Evolutionary conservation across 176 grass and related monocot genomes (phyloP).

Genomic region (Oryza glumipatula): DNA sequence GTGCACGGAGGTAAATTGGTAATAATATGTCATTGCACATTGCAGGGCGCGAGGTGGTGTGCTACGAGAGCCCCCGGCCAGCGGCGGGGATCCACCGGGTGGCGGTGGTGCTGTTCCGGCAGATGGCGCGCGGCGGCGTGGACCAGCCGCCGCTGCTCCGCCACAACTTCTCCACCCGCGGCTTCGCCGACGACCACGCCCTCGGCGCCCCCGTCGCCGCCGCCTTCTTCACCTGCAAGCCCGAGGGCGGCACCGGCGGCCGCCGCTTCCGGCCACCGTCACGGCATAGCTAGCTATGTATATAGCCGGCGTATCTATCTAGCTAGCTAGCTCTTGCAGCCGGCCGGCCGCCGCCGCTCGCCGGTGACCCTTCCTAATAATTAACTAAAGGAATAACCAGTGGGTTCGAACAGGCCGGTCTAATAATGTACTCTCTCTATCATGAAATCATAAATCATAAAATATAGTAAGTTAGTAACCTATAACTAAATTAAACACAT

Average conservation of each 20-base stretch:
- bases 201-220: constrained; percentile 50
- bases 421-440: too few relatives aligned
- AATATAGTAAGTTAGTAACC: too few relatives aligned
- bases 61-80: constrained; percentile 59
- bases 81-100: constrained; percentile 59
- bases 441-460: too few relatives aligned
- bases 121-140: constrained; percentile 34
- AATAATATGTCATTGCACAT: too few relatives aligned
- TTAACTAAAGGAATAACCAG: too few relatives aligned
- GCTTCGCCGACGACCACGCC: constrained; percentile 41
- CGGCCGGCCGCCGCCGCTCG: too few relatives aligned
- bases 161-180: constrained; percentile 52
- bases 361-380: too few relatives aligned
- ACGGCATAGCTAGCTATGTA: background rate
- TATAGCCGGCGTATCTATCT: too few relatives aligned
- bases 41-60: constrained; percentile 51
- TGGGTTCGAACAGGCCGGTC: too few relatives aligned
- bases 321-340: too few relatives aligned
- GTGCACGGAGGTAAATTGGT: too few relatives aligned
- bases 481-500: too few relatives aligned
- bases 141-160: constrained; percentile 39
- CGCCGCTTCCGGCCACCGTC: constrained; percentile 1
- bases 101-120: constrained; percentile 53
- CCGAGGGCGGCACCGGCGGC: constrained; percentile 57
- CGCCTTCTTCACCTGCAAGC: constrained; percentile 60